A percentile compares a stretch with the other conserved stretches of the same genome.
These are phyloP conservation scores for Fusarium sp. DNA, from an alignment of 2,329 filamentous ascomycete species.

Conservation along the genomic window DNA sequence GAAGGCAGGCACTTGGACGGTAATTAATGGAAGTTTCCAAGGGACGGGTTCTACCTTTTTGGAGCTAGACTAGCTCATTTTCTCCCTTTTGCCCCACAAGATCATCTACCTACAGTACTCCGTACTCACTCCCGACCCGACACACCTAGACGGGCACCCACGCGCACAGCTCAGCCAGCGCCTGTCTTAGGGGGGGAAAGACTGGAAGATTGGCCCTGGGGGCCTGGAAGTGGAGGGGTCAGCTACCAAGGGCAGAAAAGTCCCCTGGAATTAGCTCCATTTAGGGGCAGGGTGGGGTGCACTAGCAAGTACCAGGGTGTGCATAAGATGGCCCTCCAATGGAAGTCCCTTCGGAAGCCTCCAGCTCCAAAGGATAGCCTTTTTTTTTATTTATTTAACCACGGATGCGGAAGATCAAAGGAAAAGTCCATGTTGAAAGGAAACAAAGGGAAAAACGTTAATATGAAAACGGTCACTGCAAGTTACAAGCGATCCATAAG, in stretches of 20 bases:
- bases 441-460: neutral
- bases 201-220: constrained; percentile 3
- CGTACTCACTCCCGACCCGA: neutral
- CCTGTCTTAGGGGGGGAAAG: constrained; percentile 8
- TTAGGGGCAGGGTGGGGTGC: constrained; percentile 3
- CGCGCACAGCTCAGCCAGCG: constrained; percentile 21
- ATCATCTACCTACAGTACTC: neutral
- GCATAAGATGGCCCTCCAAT: constrained; percentile 5
- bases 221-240: constrained; percentile 6
- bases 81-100: constrained; percentile 29
- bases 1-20: constrained; percentile 10
- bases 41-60: constrained; percentile 30
- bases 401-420: constrained; percentile 5
- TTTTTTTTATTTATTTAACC: constrained; percentile 10
- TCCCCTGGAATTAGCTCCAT: constrained; percentile 33
- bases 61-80: constrained; percentile 17
- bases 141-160: neutral
- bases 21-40: constrained; percentile 38
- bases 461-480: neutral
- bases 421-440: neutral
- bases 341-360: neutral
- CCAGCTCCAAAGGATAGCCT: neutral
- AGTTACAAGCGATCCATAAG: neutral
- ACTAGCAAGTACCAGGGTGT: constrained; percentile 8
- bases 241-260: constrained; percentile 20